Evolutionary conservation across 1,284 basidiomycete genomes (phyloP).

Genomic region (Polyporus tsugae): DNA sequence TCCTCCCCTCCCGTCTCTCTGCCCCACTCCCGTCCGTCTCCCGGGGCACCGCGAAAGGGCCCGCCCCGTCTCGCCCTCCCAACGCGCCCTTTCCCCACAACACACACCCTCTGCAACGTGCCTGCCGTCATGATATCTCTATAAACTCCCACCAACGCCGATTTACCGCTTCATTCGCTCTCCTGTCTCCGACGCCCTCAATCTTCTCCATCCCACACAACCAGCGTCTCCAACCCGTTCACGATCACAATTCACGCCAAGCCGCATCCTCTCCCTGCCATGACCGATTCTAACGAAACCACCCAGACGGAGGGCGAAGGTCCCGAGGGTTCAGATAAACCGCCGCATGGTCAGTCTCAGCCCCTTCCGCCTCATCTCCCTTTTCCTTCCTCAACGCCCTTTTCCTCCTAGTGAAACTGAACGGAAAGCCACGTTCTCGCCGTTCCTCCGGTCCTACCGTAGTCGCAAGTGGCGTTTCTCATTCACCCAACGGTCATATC

Average conservation of each 20-base stretch:
- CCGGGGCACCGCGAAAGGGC: constrained; percentile 43
- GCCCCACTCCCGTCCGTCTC: constrained; percentile 24
- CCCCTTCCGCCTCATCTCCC: constrained; percentile 31
- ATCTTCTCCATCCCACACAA: constrained; percentile 31
- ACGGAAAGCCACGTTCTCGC: constrained; percentile 31
- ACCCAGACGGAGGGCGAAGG: constrained; percentile 63
- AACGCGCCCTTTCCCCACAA: constrained; percentile 26
- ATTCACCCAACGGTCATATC: constrained; percentile 39
- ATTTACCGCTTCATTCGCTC: constrained; percentile 30
- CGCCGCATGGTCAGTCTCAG: constrained; percentile 47
- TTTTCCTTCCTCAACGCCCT: constrained; percentile 8
- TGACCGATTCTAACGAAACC: constrained; percentile 46
- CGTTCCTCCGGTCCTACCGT: constrained; percentile 28
- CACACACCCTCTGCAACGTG: constrained; percentile 33
- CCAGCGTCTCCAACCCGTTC: constrained; percentile 21
- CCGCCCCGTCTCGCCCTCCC: constrained; percentile 41
- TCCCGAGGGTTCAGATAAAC: constrained; percentile 67
- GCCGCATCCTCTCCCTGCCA: constrained; percentile 30
- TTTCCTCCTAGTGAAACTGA: constrained; percentile 17
- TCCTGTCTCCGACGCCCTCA: constrained; percentile 25
- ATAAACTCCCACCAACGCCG: constrained; percentile 38
- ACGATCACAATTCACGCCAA: constrained; percentile 23
- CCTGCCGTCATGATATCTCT: constrained; percentile 46
- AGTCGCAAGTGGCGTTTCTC: constrained; percentile 26
- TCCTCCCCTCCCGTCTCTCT: constrained; percentile 22